phyloP scores from a whole-genome alignment of 1,284 basidiomycete genomes.

The Irpex sp. region DNA sequence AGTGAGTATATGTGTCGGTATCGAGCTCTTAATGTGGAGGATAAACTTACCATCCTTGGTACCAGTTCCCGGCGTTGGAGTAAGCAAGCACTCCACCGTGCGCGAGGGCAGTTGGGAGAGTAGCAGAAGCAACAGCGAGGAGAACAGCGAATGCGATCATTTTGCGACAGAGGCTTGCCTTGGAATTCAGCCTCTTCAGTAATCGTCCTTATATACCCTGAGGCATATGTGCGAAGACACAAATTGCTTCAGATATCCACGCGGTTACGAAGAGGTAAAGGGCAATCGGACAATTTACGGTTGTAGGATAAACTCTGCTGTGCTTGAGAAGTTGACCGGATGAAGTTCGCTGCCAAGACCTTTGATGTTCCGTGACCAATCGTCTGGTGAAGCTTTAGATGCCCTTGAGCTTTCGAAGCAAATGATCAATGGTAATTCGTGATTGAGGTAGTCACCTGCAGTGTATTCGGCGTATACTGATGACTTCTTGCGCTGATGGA shows the following conservation, averaged over 20 bases:
- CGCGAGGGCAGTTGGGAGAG: conserved; percentile 26
- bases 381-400: neutral
- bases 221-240: neutral
- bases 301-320: neutral
- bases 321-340: neutral
- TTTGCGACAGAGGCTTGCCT: conserved; percentile 1
- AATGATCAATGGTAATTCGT: neutral
- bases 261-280: neutral
- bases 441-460: neutral
- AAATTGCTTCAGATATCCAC: neutral
- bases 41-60: conserved; percentile 39
- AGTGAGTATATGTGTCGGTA: neutral
- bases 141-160: conserved; percentile 25
- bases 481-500: too few relatives aligned
- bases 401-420: neutral
- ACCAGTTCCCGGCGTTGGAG: conserved; percentile 40
- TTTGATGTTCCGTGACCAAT: neutral
- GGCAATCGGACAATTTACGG: neutral
- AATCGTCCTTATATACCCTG: neutral
- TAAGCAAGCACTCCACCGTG: conserved; percentile 55
- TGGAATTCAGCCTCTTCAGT: neutral
- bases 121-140: conserved; percentile 21
- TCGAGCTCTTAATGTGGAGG: neutral
- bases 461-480: neutral
- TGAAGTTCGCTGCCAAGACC: neutral